Conservation (phyloP, 78 protist genomes). For the Cavenderia fasciculata region DNA sequence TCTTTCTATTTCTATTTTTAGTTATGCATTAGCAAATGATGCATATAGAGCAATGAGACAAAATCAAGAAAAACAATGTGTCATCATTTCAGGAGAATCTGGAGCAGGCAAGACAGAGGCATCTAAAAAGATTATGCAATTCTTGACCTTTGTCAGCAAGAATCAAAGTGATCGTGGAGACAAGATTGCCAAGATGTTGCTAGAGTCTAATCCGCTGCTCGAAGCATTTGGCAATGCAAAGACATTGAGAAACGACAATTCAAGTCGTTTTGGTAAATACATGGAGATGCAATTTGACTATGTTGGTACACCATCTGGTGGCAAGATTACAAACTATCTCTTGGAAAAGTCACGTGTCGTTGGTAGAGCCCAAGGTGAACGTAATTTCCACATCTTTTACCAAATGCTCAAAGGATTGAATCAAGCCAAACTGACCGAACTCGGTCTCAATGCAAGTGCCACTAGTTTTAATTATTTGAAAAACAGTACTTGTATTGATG, state of each 20-base stretch:
- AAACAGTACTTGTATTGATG: constrained; percentile 73
- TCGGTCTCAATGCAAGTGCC: constrained; percentile 32
- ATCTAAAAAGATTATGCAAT: constrained; percentile 89
- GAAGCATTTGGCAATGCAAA: constrained; percentile 98
- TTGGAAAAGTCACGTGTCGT: constrained; percentile 94
- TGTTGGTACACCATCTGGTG: constrained; percentile 93
- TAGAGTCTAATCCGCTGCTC: constrained; percentile 91
- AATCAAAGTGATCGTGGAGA: constrained; percentile 50
- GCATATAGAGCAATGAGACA: constrained; percentile 78
- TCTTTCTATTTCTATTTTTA: constrained; percentile 19
- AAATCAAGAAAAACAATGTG: constrained; percentile 85
- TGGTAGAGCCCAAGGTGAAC: constrained; percentile 87
- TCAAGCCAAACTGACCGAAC: constrained; percentile 40
- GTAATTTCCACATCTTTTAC: constrained; percentile 96
- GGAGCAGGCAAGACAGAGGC: constrained; percentile 96
- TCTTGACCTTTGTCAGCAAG: constrained; percentile 87
- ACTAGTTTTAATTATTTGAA: constrained; percentile 40
- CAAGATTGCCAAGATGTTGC: constrained; percentile 77
- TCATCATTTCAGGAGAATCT: constrained; percentile 94
- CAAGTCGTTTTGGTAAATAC: constrained; percentile 92
- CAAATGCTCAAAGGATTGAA: constrained; percentile 84
- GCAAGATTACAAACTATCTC: constrained; percentile 89
- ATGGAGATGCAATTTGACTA: constrained; percentile 93
- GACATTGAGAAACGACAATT: constrained; percentile 94
- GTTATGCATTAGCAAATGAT: constrained; percentile 90